Evolutionary conservation across 306 rosid species (phyloP), one percentile per base, ranked within the genome.

Genomic region (Oxytropis ochrocephala): DNA sequence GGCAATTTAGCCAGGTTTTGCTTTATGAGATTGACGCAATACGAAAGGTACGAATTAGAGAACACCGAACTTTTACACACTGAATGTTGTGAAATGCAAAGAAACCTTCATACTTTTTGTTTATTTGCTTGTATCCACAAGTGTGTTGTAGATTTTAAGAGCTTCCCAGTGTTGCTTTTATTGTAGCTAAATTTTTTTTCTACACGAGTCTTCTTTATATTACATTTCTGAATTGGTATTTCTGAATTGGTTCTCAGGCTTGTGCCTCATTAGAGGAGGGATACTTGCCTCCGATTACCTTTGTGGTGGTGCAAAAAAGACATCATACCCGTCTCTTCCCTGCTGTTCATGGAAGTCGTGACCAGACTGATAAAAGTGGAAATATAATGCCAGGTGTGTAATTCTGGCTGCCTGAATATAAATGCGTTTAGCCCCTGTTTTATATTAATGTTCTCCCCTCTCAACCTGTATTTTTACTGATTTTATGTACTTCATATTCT

Each of bases 11-110:
- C 33, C 92, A 94, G 69, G 99, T 94, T 62, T 43, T 91, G 57
- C 87, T 94, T 0, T 59, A 85, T 47, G 99, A 94, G 74, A 61
- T 94, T 80, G 95, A 87, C 11, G 99, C 99, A 0, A 88, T 94
- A 19, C 59, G 99, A 30, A 83, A 77, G 96, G 98, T 90, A 79
- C 63, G 66, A 1, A 11, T 3, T 7, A 2, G 5, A 4, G 50
- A 5, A 68, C 12, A 9, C 0, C 29, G 12, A 24, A 4, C 9
- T 54, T 21, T 64, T 33, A 19, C 16, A 12, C 42, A 9, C 42
- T 41, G 41, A 32, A 36, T 27, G 4, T 10, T 4, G 11, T 32
- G 9, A 14, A 14, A 11, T 11, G 10, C 29, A 14, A 48, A 18
- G 7, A 7, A 8, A 12, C 12, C 16, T 7, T 57, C 11, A 21